Evolutionary conservation across 1,284 basidiomycete genomes (phyloP).

Genomic region (Peniophora sp.): DNA sequence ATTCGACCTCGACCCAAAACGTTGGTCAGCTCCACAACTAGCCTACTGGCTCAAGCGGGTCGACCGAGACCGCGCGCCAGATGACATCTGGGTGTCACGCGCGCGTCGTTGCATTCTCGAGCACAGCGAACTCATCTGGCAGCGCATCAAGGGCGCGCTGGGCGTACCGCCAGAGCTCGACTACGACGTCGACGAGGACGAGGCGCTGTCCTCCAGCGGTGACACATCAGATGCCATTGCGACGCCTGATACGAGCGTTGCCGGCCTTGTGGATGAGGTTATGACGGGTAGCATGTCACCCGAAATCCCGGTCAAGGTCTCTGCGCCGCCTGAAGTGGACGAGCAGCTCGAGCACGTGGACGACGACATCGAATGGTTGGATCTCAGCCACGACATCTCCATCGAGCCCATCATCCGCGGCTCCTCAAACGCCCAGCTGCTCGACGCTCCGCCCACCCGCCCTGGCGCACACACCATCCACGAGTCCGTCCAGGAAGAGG

Average conservation of each 20-base stretch:
- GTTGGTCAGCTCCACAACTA: constrained; percentile 55
- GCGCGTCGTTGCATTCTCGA: constrained; percentile 59
- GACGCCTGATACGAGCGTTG: background rate
- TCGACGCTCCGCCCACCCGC: constrained; percentile 11
- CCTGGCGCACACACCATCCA: constrained; percentile 12
- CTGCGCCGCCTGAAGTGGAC: constrained; percentile 3
- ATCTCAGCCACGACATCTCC: constrained; percentile 9
- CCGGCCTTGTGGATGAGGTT: background rate
- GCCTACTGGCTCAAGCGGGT: constrained; percentile 51
- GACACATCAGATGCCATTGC: background rate
- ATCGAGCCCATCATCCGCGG: constrained; percentile 23
- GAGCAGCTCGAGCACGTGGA: constrained; percentile 7
- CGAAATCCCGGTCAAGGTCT: constrained; percentile 1
- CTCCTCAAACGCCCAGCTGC: constrained; percentile 8
- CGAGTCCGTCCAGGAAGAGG: constrained; percentile 14
- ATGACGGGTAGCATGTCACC: constrained; percentile 1
- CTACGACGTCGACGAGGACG: constrained; percentile 32
- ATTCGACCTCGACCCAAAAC: constrained; percentile 36
- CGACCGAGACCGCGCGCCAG: constrained; percentile 49
- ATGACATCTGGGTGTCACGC: constrained; percentile 55
- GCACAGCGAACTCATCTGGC: constrained; percentile 75
- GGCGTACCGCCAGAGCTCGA: constrained; percentile 74
- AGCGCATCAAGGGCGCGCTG: constrained; percentile 69
- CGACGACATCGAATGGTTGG: constrained; percentile 13
- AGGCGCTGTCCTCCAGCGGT: constrained; percentile 9